phyloP scores from a whole-genome alignment of 1,284 basidiomycete genomes.

The Naganishia sp. region DNA sequence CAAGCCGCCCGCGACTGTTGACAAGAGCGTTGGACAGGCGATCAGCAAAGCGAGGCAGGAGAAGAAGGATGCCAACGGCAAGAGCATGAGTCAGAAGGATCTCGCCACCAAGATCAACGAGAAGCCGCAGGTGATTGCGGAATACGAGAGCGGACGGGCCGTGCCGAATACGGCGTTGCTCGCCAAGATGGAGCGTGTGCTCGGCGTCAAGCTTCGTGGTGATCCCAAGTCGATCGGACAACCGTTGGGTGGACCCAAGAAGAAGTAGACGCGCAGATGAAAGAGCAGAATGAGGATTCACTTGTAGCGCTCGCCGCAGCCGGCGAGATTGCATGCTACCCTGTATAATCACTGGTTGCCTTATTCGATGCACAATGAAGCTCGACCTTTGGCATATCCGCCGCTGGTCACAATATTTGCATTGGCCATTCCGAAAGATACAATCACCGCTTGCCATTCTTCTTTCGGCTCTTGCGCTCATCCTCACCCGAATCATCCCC shows the following conservation, averaged over 20 bases:
- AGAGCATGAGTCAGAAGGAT: conserved; percentile 78
- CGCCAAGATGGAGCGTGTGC: conserved; percentile 82
- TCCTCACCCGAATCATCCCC: conserved; percentile 31
- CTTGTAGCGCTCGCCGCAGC: conserved; percentile 10
- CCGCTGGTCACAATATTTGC: not conserved
- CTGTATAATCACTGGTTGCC: conserved; percentile 18
- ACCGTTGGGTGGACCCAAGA: conserved; percentile 47
- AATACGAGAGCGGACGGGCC: conserved; percentile 87
- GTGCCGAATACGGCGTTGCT: conserved; percentile 88
- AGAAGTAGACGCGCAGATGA: conserved; percentile 28
- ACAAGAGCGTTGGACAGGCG: conserved; percentile 61
- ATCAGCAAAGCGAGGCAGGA: conserved; percentile 79
- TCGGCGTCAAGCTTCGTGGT: conserved; percentile 93
- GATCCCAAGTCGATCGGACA: conserved; percentile 51
- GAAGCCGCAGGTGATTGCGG: conserved; percentile 57
- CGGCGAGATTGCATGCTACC: conserved; percentile 5
- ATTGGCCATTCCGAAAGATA: not conserved
- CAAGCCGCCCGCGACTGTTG: conserved; percentile 85
- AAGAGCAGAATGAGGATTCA: not conserved
- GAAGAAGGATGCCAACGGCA: conserved; percentile 53
- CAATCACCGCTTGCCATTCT: conserved; percentile 26
- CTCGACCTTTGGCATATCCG: not conserved
- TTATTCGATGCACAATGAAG: too few species aligned
- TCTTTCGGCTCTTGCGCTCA: conserved; percentile 22
- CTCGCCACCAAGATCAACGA: conserved; percentile 66